Evolutionary conservation across 192 early-diverging fungal genomes (phyloP).

Genomic region (Umbelopsis isabellina): DNA sequence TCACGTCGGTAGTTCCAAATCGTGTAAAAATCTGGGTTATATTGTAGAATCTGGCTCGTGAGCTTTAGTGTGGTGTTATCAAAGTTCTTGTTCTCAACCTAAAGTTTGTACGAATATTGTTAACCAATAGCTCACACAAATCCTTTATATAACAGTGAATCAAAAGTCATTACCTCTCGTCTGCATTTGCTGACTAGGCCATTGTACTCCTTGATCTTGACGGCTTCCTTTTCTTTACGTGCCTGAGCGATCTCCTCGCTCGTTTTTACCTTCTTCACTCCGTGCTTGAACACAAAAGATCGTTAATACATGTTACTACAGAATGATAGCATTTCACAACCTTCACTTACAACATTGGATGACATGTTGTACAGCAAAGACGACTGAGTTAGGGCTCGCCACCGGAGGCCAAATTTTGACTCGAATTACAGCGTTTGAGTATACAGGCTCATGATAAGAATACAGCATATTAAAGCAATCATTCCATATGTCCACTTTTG

Average conservation of each 20-base stretch:
- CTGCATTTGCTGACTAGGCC: conserved; percentile 36
- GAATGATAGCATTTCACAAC: too few species aligned
- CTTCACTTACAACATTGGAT: conserved; percentile 4
- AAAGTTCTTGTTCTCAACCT: conserved; percentile 43
- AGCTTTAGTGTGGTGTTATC: conserved; percentile 58
- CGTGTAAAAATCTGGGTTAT: conserved; percentile 93
- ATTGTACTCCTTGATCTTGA: conserved; percentile 49
- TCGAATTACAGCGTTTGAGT: too few species aligned
- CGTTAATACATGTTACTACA: too few species aligned
- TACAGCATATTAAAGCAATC: too few species aligned
- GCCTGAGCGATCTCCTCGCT: conserved; percentile 37
- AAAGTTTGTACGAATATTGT: not conserved
- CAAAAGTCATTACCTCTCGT: conserved; percentile 28
- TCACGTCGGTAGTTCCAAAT: conserved; percentile 92
- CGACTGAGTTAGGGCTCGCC: not conserved
- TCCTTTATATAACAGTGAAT: not conserved
- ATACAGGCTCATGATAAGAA: too few species aligned
- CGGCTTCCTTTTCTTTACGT: conserved; percentile 42
- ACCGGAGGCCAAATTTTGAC: too few species aligned
- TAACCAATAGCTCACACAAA: too few species aligned
- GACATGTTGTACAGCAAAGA: conserved; percentile 2
- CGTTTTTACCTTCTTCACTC: conserved; percentile 40
- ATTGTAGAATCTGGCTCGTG: conserved; percentile 72
- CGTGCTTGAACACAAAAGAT: conserved; percentile 35
- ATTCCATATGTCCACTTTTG: too few species aligned